Conservation (phyloP, 1,139 yeast species). For the Spathaspora sp. region DNA sequence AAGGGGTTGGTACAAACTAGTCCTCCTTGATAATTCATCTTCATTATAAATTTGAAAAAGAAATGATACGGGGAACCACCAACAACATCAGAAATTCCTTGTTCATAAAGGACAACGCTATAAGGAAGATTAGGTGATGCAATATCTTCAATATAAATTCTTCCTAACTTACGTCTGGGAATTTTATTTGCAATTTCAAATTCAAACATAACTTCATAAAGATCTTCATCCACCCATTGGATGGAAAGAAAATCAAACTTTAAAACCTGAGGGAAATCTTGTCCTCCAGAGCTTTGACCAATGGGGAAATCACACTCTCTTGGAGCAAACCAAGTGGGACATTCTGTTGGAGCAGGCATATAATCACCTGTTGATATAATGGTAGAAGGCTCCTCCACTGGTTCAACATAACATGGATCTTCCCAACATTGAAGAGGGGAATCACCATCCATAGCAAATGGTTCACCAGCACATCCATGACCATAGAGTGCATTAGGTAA, state of each 20-base stretch:
- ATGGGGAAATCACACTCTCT: background rate
- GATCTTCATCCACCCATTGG: background rate
- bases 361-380: background rate
- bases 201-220: background rate
- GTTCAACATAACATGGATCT: background rate
- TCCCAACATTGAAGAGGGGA: background rate
- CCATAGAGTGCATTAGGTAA: too few species aligned
- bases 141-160: background rate
- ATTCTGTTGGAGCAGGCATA: background rate
- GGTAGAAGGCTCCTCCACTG: background rate
- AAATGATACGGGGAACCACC: background rate
- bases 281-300: background rate
- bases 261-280: background rate
- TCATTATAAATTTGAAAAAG: background rate
- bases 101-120: background rate
- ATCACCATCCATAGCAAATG: background rate
- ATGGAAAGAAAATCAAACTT: background rate
- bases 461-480: too few species aligned
- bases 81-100: background rate
- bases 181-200: background rate
- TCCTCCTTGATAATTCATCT: background rate
- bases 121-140: background rate
- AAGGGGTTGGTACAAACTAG: background rate
- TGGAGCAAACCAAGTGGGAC: background rate
- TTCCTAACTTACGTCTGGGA: background rate